Evolutionary conservation across 352 stramenopile species (phyloP).

Genomic region (Globisporangium mamillatum): DNA sequence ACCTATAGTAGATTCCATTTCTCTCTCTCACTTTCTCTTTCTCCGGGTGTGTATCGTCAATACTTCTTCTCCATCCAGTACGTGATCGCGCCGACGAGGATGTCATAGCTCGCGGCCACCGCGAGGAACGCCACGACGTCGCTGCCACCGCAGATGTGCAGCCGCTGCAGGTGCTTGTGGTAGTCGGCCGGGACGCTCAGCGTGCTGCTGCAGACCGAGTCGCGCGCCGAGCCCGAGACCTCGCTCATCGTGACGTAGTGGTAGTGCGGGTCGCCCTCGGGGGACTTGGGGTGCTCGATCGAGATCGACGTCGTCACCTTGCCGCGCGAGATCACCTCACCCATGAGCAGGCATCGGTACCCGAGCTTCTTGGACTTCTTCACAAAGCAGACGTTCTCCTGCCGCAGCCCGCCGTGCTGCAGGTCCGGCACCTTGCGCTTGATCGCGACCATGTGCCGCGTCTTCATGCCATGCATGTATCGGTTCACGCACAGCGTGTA

Average conservation of each 20-base stretch:
- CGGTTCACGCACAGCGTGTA: constrained; percentile 66
- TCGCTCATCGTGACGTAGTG: constrained; percentile 84
- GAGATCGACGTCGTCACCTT: constrained; percentile 74
- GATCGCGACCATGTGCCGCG: constrained; percentile 76
- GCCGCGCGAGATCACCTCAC: constrained; percentile 76
- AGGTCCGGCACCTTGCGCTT: constrained; percentile 56
- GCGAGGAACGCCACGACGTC: constrained; percentile 74
- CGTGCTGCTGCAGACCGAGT: constrained; percentile 70
- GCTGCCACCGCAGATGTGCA: constrained; percentile 71
- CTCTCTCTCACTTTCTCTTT: neutral
- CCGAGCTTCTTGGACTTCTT: constrained; percentile 68
- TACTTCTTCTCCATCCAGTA: constrained; percentile 82
- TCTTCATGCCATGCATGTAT: constrained; percentile 60
- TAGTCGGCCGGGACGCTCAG: constrained; percentile 61
- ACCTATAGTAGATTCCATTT: neutral
- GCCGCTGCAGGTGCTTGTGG: constrained; percentile 71
- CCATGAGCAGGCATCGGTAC: constrained; percentile 77
- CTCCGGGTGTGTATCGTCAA: constrained; percentile 17
- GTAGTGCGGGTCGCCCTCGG: constrained; percentile 46
- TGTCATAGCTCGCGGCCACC: constrained; percentile 73
- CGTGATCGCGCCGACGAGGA: constrained; percentile 59
- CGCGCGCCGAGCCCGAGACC: constrained; percentile 49
- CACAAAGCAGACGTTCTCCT: constrained; percentile 80
- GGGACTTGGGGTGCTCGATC: constrained; percentile 55
- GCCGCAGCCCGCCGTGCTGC: constrained; percentile 46